Evolutionary conservation across 1,139 yeast genomes (phyloP), one percentile per base, ranked within the genome.

Genomic region (Petasospora rhodanensis): DNA sequence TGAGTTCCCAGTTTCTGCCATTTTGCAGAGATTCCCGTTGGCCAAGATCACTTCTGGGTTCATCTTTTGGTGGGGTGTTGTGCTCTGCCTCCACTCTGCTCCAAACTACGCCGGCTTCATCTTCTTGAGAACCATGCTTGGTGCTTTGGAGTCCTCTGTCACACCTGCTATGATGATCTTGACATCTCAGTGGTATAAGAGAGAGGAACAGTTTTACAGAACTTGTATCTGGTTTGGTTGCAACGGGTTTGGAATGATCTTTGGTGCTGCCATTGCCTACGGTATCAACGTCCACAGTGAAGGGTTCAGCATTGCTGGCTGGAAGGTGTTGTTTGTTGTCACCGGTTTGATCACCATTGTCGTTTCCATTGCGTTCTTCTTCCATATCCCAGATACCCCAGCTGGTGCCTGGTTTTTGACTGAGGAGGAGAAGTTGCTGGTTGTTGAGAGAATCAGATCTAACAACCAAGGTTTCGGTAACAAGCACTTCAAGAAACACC

Each of bases 381-480:
- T 45, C 52, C 34, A 41, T 65, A 22, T 59, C 69, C 23, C 73
- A 6, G 60, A 66, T 38, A 66, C 65, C 26, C 77, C 76, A 17
- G 50, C 66, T 3, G 53, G 56, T 14, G 76, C 77, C 4, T 64
- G 71, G 65, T 70, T 70, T 46, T 59, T 76, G 28, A 58, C 56
- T n/a, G 69, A 65, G 10, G 61, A 64, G 24, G 84, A 79, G 41
- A 72, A 68, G 54, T 46, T 63, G 7, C 55, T 70, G 54, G 70
- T 22, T 67, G 68, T 49, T 50, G 71, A 73, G 33, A 62, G 74
- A 40, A 71, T 77, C 59, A 58, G 66, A 37, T 48, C 46, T 9
- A 68, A 68, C 45, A 61, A 66, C 37, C 68, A 64, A 51, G 84
- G 84, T 17, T 72, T 73, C 45, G 82, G 81, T 32, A 71, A 70